phyloP scores from a whole-genome alignment of 768 basidiomycete species.

The Russula lepida region DNA sequence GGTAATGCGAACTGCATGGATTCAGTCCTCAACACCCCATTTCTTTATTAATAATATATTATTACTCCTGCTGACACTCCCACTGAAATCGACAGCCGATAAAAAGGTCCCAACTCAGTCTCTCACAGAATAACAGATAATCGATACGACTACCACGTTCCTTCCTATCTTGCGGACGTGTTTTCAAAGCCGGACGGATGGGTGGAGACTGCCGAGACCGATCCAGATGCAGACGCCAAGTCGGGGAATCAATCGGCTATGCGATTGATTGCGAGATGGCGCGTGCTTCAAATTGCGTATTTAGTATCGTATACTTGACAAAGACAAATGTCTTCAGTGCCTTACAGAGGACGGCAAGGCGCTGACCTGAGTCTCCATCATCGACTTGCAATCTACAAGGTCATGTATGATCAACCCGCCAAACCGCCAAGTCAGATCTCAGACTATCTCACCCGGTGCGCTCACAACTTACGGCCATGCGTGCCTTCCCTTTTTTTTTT shows the following conservation, averaged over 20 bases:
- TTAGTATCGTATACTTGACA: background rate
- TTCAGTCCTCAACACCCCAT: conserved; percentile 59
- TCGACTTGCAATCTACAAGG: conserved; percentile 67
- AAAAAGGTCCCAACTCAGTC: conserved; percentile 62
- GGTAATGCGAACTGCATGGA: conserved; percentile 83
- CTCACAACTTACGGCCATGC: no score
- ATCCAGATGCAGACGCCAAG: conserved; percentile 26
- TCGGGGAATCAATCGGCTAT: conserved; percentile 39
- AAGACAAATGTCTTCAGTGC: conserved; percentile 45
- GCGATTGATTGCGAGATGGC: conserved; percentile 99
- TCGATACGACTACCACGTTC: conserved; percentile 86
- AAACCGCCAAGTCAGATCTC: conserved; percentile 76
- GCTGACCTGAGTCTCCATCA: conserved; percentile 74
- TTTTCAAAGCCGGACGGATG: conserved; percentile 61
- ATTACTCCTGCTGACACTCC: background rate
- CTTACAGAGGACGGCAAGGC: no score
- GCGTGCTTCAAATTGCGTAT: conserved; percentile 21
- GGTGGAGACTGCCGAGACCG: conserved; percentile 66
- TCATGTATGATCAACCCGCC: conserved; percentile 84
- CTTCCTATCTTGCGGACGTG: no score
- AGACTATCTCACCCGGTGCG: conserved; percentile 44
- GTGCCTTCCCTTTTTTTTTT: no score
- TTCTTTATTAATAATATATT: background rate
- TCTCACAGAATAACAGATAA: conserved; percentile 76
- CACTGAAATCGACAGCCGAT: conserved; percentile 37